Evolutionary conservation across 2,329 filamentous ascomycete genomes (phyloP).

Genomic region (Xylariales sp.): DNA sequence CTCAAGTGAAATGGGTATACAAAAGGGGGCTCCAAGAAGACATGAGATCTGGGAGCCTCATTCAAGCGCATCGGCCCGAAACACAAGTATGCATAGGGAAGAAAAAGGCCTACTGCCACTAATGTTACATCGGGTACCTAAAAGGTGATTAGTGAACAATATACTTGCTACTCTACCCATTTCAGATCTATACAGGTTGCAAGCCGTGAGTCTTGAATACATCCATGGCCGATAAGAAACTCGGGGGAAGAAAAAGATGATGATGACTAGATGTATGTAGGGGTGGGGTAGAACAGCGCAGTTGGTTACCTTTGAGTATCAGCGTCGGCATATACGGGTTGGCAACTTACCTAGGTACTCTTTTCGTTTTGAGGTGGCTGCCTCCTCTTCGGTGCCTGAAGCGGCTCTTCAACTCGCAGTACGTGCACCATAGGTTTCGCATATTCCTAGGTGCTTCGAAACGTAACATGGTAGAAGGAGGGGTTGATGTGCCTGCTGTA

Average conservation of each 20-base stretch:
- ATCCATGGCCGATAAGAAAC: no score
- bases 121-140: neutral
- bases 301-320: no score
- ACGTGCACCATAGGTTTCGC: neutral
- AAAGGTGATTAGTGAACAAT: no score
- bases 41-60: conserved; percentile 2
- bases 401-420: neutral
- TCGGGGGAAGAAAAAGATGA: no score
- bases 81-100: neutral
- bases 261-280: no score
- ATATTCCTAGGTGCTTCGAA: neutral
- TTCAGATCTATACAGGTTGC: no score
- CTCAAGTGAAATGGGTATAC: neutral
- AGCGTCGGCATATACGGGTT: no score
- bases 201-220: no score
- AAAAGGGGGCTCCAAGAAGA: neutral
- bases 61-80: neutral
- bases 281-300: no score
- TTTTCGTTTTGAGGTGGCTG: neutral
- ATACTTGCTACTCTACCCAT: no score
- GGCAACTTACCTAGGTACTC: no score
- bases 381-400: neutral
- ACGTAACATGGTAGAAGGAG: neutral
- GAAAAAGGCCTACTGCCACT: neutral
- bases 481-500: neutral